Base-by-base conservation (phyloP, 177 flowering plant species). In the Vitis hybrid region DNA sequence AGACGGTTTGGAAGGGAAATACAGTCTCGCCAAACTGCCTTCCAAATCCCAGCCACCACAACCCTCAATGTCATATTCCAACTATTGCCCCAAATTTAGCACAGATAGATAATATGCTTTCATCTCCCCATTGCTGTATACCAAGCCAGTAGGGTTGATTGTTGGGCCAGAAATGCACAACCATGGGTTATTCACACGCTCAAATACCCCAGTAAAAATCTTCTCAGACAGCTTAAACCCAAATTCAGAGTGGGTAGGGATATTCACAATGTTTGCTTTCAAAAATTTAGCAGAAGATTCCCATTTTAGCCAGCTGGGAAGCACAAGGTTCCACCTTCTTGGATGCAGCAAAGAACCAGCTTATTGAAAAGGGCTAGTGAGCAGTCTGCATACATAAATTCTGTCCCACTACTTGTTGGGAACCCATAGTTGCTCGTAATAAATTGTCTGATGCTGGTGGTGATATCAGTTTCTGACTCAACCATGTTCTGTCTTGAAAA, bases 271-370 rank as follows among this genome's bases (percentile, higher is more conserved):
- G 69, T 88, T 85, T 29, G 97, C 93, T 63, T 86, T 86, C 82
- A 95, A 49, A 75, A 95, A 90, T 78, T 85, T 90, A 65, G 99
- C 96, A 52, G 97, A 87, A 74, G 91, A 86, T 81, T 86, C 55
- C 98, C 97, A 79, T 90, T 89, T 58, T 93, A 75, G 26, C 96
- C 94, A 77, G 87, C 70, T 18, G 99, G 97, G 75, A 95, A 86
- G 82, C 92, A 87, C 26, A 93, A 72, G 51, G 93, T 91, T 33
- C 97, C 99, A 66, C 93, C 89, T 78, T 91, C 99, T 72, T 89
- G 89, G 68, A 81, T 82, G 78, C 98, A 91, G 79, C 97, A 91
- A 33, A 90, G 89, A 53, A 93, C 85, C 74, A 91, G 70, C 80
- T 90, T 93, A 75, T 82, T 95, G 77, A 95, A 93, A 64, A 95